A percentile compares a stretch with the other conserved stretches of the same genome.
phyloP scores from a whole-genome alignment of 2,329 filamentous ascomycete genomes.

The Alternaria incomplexa region DNA sequence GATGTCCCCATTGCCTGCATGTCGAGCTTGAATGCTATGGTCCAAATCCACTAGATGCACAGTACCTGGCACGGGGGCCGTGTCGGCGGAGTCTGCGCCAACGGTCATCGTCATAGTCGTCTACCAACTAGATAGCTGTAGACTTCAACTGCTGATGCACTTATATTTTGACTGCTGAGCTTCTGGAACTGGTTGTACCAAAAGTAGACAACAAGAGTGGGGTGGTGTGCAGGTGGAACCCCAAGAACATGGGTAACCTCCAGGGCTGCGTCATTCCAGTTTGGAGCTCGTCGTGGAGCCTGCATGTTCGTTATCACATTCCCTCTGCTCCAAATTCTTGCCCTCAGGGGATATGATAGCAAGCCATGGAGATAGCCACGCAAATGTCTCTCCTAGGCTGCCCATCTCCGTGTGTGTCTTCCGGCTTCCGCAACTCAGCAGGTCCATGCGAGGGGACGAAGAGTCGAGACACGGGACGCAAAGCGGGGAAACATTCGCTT shows the following conservation, averaged over 20 bases:
- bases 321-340: not conserved
- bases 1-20: constrained; percentile 49
- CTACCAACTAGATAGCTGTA: not conserved
- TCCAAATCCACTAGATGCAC: constrained; percentile 53
- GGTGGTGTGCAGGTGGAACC: not conserved
- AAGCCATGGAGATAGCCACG: not conserved
- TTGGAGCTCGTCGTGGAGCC: not conserved
- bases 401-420: not conserved
- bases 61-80: constrained; percentile 45
- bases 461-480: not conserved
- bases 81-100: not conserved
- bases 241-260: not conserved
- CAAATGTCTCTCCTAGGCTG: not conserved
- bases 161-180: not conserved
- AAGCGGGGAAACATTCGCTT: not conserved
- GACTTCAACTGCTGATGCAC: not conserved
- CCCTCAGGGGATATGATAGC: not conserved
- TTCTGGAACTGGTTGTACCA: not conserved
- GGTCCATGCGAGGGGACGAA: not conserved
- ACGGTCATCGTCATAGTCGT: constrained; percentile 4
- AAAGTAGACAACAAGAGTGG: constrained; percentile 1
- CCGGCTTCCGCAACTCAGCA: not conserved
- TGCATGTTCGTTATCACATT: not conserved
- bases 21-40: constrained; percentile 45
- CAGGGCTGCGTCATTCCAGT: not conserved